These are phyloP conservation scores for Vitis rupestris DNA, from an alignment of 164 flowering plant genomes.

Conservation along the genomic window DNA sequence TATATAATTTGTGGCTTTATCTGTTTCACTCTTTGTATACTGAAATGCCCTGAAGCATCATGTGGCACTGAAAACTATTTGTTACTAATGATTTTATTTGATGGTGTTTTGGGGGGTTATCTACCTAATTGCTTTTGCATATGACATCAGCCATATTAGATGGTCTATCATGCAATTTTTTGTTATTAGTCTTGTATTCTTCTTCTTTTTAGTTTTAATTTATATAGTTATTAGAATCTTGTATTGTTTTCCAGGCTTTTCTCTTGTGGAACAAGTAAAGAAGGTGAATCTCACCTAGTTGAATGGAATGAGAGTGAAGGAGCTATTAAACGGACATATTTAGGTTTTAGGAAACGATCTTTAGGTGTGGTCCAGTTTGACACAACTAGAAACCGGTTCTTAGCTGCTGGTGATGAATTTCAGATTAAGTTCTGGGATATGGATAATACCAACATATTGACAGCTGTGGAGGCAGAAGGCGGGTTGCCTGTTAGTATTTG, in stretches of 20 bases:
- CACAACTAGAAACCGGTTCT: conserved; percentile 44
- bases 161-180: not conserved
- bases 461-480: conserved; percentile 44
- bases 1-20: no score
- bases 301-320: conserved; percentile 66
- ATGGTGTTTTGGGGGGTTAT: no score
- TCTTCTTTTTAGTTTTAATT: not conserved
- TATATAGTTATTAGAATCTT: not conserved
- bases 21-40: no score
- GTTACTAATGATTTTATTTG: no score
- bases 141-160: not conserved
- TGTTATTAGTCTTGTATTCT: not conserved
- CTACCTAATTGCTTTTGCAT: not conserved
- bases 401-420: conserved; percentile 56
- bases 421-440: conserved; percentile 55
- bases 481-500: conserved; percentile 40
- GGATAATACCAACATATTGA: conserved; percentile 35
- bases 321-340: conserved; percentile 38
- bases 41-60: no score
- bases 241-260: conserved; percentile 33
- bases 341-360: conserved; percentile 44
- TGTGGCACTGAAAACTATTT: no score
- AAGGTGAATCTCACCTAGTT: conserved; percentile 49
- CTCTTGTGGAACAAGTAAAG: conserved; percentile 56
- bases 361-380: conserved; percentile 56